Conservation (phyloP, 257 asterid species). For the Sherardia arvensis region DNA sequence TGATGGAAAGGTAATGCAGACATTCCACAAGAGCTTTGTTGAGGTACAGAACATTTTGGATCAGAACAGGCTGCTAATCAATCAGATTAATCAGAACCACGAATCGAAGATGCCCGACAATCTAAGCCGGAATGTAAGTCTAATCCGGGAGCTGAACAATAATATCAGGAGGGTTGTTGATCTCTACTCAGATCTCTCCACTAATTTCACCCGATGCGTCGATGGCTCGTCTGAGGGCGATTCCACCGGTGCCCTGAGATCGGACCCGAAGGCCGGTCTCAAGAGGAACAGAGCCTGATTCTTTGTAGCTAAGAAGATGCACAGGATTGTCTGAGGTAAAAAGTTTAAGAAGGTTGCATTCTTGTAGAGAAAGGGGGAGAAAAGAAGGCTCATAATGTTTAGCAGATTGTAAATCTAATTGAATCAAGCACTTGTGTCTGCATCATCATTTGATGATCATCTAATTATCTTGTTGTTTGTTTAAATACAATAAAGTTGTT, state of each 20-base stretch:
- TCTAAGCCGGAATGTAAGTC: slow-evolving; percentile 70
- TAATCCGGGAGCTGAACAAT: slow-evolving; percentile 73
- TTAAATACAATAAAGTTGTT: neutral
- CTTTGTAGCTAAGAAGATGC: slow-evolving; percentile 15
- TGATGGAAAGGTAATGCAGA: slow-evolving; percentile 61
- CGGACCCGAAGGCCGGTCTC: slow-evolving; percentile 38
- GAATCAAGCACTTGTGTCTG: slow-evolving; percentile 27
- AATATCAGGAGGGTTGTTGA: slow-evolving; percentile 80
- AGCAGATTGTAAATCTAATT: slow-evolving; percentile 35
- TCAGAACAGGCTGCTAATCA: slow-evolving; percentile 68
- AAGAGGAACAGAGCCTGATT: slow-evolving; percentile 61
- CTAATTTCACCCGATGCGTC: slow-evolving; percentile 46
- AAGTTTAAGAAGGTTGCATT: slow-evolving; percentile 3
- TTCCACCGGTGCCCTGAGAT: slow-evolving; percentile 45
- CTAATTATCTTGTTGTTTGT: slow-evolving; percentile 5
- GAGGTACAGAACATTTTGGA: slow-evolving; percentile 76
- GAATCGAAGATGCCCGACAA: slow-evolving; percentile 82
- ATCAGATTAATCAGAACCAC: slow-evolving; percentile 82
- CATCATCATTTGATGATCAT: slow-evolving; percentile 15
- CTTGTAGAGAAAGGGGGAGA: slow-evolving; percentile 18
- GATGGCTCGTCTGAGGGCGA: slow-evolving; percentile 79
- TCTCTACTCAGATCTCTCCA: slow-evolving; percentile 73
- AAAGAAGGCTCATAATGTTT: slow-evolving; percentile 20
- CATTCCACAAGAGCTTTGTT: slow-evolving; percentile 76
- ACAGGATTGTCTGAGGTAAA: slow-evolving; percentile 7